Base-by-base conservation (phyloP, 2,329 filamentous ascomycete species). In the Fusarium sp. region DNA sequence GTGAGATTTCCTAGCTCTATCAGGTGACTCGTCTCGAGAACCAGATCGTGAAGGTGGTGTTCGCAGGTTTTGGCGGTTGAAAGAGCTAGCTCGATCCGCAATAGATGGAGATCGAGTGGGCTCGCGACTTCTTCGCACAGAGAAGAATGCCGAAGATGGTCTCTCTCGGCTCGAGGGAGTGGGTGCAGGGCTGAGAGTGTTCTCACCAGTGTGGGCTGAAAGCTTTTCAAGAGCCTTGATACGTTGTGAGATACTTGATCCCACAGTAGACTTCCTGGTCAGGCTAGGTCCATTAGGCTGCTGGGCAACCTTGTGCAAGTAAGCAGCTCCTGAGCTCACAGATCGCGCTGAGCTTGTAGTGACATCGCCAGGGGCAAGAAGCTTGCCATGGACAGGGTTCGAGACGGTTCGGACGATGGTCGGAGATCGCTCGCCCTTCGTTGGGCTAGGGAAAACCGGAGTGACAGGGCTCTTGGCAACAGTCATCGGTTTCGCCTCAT, bases 151-250 rank as follows among this genome's bases (percentile, higher is more conserved):
- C 12, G 89, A 85, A 10, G 86, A 84, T 7, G 86, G 84, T 20
- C 84, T 80, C 38, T 85, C 84, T 33, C 79, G 74, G 55, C 70
- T 80, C 56, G 53, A 60, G 4, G 73, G 29, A 36, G 66, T 47
- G 31, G 54, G 45, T 17, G 38, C 47, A 41, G 66, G 66, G 25
- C 50, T 53, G 22, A 46, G 58, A 14, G 71, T 64, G 29, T 25
- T 56, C 41, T 81, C 81, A 8, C 68, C 76, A 14, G 74, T 69
- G 62, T 79, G 70, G 14, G 86, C 82, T 65, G 91, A 87, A 73
- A 96, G 87, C 80, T 94, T 95, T 79, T 97, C 93, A 58, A 99
- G 85, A 11, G 95, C 94, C 81, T 97, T 97, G 80, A 98, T 98
- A 45, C 96, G 92, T 80, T 95, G 94, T 6, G 95, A 97, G 68